Evolutionary conservation across 108 stramenopile genomes (phyloP).

Genomic region (Nannochloropsis oceanica): DNA sequence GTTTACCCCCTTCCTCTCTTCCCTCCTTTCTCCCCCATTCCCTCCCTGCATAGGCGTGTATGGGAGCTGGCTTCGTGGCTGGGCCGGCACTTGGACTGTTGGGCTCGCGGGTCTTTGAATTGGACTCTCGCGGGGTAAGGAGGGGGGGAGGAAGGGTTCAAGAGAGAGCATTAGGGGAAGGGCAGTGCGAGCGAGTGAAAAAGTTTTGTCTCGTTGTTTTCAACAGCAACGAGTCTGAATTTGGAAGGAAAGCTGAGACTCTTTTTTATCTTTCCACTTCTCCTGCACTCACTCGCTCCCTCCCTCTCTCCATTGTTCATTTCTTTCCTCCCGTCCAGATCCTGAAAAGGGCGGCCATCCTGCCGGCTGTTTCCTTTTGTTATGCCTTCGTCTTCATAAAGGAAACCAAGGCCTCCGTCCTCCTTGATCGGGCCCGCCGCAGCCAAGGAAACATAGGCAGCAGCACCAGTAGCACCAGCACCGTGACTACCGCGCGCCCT

Average conservation of each 20-base stretch:
- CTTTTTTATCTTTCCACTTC: too few relatives aligned
- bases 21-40: too few relatives aligned
- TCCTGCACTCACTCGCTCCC: too few relatives aligned
- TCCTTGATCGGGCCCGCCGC: neutral
- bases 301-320: too few relatives aligned
- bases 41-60: neutral
- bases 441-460: neutral
- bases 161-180: neutral
- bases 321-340: neutral
- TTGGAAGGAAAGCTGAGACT: too few relatives aligned
- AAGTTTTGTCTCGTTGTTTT: too few relatives aligned
- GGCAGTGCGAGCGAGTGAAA: neutral
- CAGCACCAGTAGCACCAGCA: neutral
- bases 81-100: constrained; percentile 8
- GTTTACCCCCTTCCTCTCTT: neutral
- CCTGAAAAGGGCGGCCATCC: neutral
- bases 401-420: neutral
- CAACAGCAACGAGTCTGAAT: too few relatives aligned
- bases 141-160: neutral
- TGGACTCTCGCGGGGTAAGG: neutral
- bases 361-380: neutral
- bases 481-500: neutral
- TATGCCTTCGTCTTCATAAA: neutral
- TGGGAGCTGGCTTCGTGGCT: constrained; percentile 26
- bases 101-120: neutral